Evolutionary conservation across 257 asterid species (phyloP).

Genomic region (Cordia subcordata): DNA sequence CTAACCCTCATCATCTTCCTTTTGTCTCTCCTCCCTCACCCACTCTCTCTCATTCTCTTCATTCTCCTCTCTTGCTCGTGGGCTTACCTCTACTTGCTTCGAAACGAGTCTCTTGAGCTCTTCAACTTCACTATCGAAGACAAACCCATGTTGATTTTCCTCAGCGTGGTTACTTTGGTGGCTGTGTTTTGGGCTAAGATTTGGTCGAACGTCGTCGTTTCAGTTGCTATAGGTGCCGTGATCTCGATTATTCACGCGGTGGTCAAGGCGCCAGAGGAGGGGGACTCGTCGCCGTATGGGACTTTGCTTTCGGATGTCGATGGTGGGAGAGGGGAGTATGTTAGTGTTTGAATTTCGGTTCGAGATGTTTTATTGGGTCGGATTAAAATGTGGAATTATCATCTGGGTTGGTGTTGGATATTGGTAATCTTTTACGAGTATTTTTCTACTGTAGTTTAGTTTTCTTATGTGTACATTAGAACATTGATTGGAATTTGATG

Average conservation of each 20-base stretch:
- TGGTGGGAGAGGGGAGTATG: slow-evolving; percentile 67
- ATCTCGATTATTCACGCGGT: slow-evolving; percentile 55
- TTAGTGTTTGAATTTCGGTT: slow-evolving; percentile 44
- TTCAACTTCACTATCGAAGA: slow-evolving; percentile 52
- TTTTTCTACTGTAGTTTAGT: background rate
- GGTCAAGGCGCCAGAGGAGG: slow-evolving; percentile 80
- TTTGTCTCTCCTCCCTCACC: slow-evolving; percentile 59
- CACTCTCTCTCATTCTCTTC: slow-evolving; percentile 65
- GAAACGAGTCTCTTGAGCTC: slow-evolving; percentile 50
- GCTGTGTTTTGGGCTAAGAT: slow-evolving; percentile 50
- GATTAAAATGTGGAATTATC: background rate
- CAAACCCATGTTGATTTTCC: slow-evolving; percentile 38
- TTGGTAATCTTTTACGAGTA: slow-evolving; percentile 1
- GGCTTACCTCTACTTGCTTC: slow-evolving; percentile 33
- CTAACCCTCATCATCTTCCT: slow-evolving; percentile 42
- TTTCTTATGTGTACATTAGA: background rate
- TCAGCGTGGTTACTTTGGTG: slow-evolving; percentile 42
- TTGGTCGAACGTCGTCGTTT: slow-evolving; percentile 54
- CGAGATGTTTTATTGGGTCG: background rate
- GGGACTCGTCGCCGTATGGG: slow-evolving; percentile 83
- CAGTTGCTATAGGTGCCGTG: slow-evolving; percentile 44
- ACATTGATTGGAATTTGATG: background rate
- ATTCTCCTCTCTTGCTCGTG: slow-evolving; percentile 45
- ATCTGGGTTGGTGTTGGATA: background rate
- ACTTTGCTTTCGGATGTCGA: slow-evolving; percentile 69